Evolutionary conservation across 2,329 filamentous ascomycete species (phyloP).

Genomic region (Diaporthe humulicola): DNA sequence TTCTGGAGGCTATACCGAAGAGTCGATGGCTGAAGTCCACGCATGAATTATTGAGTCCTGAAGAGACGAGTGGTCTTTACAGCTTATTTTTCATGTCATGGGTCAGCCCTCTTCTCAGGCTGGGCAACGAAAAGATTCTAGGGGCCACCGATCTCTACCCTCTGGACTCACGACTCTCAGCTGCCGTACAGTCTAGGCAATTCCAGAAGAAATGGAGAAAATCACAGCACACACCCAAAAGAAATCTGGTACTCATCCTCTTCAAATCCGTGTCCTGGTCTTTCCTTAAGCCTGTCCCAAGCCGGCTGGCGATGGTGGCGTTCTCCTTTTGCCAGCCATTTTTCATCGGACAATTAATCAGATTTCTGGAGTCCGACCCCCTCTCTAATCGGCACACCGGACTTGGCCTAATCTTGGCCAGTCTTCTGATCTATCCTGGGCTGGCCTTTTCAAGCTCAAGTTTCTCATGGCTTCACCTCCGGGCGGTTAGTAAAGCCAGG

Average conservation of each 20-base stretch:
- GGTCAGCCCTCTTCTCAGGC: constrained; percentile 35
- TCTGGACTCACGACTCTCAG: constrained; percentile 42
- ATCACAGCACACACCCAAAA: neutral
- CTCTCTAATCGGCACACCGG: constrained; percentile 42
- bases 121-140: constrained; percentile 34
- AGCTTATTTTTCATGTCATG: constrained; percentile 44
- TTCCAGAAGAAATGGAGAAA: constrained; percentile 12
- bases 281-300: constrained; percentile 50
- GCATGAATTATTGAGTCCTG: constrained; percentile 1
- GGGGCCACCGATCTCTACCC: constrained; percentile 31
- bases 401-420: constrained; percentile 50
- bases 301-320: constrained; percentile 53
- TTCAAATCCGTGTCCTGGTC: constrained; percentile 39
- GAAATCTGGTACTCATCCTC: constrained; percentile 47
- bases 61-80: constrained; percentile 41
- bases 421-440: constrained; percentile 48
- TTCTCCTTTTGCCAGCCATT: constrained; percentile 59
- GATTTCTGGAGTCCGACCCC: constrained; percentile 47
- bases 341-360: constrained; percentile 54
- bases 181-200: constrained; percentile 37
- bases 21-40: neutral
- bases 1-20: constrained; percentile 43
- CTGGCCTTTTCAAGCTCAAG: constrained; percentile 51
- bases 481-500: constrained; percentile 40
- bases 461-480: constrained; percentile 49